Conservation (phyloP, 2,329 filamentous ascomycete genomes). For the Sporothrix curviconia region DNA sequence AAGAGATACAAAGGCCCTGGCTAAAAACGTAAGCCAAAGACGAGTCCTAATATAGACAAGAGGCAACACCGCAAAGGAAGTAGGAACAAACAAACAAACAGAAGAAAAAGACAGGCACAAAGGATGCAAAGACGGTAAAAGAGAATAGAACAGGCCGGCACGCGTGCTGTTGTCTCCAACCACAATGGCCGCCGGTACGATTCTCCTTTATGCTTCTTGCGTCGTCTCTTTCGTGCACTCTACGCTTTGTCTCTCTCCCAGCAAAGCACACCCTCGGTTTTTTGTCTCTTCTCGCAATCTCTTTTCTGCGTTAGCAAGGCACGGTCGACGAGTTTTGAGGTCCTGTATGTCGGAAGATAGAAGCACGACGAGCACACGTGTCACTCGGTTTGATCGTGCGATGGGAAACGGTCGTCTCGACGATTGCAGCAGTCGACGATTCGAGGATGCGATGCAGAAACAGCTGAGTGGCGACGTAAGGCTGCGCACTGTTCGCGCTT, state of each 20-base stretch:
- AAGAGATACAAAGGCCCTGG: slow-evolving; percentile 40
- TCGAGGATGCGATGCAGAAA: background rate
- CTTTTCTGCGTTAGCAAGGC: background rate
- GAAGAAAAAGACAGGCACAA: slow-evolving; percentile 2
- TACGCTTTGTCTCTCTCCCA: slow-evolving; percentile 7
- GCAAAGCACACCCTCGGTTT: background rate
- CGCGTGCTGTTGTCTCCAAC: slow-evolving; percentile 11
- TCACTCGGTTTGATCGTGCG: background rate
- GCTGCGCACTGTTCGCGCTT: background rate
- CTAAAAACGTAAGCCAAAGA: slow-evolving; percentile 5
- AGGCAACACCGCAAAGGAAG: no score
- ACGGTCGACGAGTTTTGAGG: no score
- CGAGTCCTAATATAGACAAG: slow-evolving; percentile 4
- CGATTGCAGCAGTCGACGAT: background rate
- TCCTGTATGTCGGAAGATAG: no score
- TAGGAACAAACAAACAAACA: background rate
- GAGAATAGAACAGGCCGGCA: background rate
- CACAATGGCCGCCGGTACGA: slow-evolving; percentile 8
- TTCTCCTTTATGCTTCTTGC: background rate
- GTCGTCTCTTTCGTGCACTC: background rate
- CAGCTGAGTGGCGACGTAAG: background rate
- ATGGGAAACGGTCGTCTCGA: background rate
- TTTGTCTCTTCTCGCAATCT: background rate
- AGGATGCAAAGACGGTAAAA: background rate
- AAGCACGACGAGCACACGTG: background rate